Evolutionary conservation across 179 eudicot genomes (phyloP), one percentile per base, ranked within the genome.

Genomic region (Spinacia oleracea): DNA sequence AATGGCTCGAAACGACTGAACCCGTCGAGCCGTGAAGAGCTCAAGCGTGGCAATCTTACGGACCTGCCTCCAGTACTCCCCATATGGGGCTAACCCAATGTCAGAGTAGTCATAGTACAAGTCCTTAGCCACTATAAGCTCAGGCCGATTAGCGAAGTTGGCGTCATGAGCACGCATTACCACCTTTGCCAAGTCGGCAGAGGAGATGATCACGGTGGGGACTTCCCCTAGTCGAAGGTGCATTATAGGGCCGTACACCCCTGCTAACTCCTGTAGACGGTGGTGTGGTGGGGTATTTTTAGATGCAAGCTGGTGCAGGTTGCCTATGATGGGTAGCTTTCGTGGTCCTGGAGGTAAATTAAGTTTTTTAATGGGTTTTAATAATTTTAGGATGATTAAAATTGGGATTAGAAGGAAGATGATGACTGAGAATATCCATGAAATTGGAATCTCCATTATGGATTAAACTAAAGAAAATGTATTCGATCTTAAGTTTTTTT

Each of bases 261-360:
- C 53, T 0, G 84, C 77, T 50, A 86, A 73, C 42, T 79, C 67
- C 1, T 46, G 76, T n/a, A 84, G 64, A 16, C n/a, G 23, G 32
- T 42, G 82, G 32, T 81, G 86, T 2, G 77, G 79, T 9, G 23
- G 72, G 31, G 74, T 69, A 10, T 21, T 58, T 2, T 32, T 66
- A 2, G 75, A 69, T 32, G 76, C 76, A 3, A 86, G 79, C 32
- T 86, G 84, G 79, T 86, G 86, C 31, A 86, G 10, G 78, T 83
- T 86, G 3, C 88, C 88, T 6, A 86, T 76, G 10, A 86, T 35
- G 48, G 88, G 86, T 27, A 86, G 72, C 34, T 64, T 81, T 32
- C 68, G 51, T 0, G 86, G 88, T 0, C 84, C 84, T 4, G 86
- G 84, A 1, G 86, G 86, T 29, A 71, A 29, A 0, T 71, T 71